A percentile compares a stretch with the other conserved stretches of the same genome.
Conservation (phyloP, 768 basidiomycete species). For the Mycena kentingensis region DNA sequence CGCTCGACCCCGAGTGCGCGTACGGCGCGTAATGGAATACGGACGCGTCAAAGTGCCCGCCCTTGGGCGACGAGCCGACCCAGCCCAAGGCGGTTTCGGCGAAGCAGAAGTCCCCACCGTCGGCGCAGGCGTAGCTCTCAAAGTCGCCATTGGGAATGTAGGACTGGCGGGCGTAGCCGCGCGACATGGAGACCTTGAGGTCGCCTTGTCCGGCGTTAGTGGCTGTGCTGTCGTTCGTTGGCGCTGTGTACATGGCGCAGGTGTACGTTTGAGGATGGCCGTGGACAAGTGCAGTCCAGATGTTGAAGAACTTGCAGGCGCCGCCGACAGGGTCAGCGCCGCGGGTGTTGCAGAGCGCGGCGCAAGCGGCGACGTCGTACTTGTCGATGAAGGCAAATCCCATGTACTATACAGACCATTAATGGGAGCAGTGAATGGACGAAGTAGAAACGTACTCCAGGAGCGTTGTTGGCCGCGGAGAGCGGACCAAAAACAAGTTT, state of each 20-base stretch:
- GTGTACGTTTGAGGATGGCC: conserved; percentile 16
- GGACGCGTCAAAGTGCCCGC: conserved; percentile 24
- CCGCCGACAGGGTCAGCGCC: conserved; percentile 11
- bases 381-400: conserved; percentile 19
- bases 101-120: conserved; percentile 14
- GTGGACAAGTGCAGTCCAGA: conserved; percentile 16
- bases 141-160: conserved; percentile 17
- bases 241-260: conserved; percentile 19
- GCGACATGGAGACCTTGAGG: conserved; percentile 17
- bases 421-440: not conserved
- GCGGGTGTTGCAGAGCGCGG: conserved; percentile 14
- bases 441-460: conserved; percentile 14
- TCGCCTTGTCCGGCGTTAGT: conserved; percentile 19
- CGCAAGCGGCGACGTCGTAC: conserved; percentile 22
- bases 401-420: conserved; percentile 15
- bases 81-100: conserved; percentile 6
- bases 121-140: conserved; percentile 16
- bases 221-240: conserved; percentile 19
- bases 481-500: conserved; percentile 25
- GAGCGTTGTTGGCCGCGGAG: conserved; percentile 25
- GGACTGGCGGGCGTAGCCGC: conserved; percentile 19
- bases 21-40: conserved; percentile 22
- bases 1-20: conserved; percentile 17
- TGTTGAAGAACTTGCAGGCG: conserved; percentile 24
- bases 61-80: conserved; percentile 11